These are phyloP conservation scores for Eimeria nieschulzi DNA, from an alignment of 169 alveolate genomes.

Conservation along the genomic window DNA sequence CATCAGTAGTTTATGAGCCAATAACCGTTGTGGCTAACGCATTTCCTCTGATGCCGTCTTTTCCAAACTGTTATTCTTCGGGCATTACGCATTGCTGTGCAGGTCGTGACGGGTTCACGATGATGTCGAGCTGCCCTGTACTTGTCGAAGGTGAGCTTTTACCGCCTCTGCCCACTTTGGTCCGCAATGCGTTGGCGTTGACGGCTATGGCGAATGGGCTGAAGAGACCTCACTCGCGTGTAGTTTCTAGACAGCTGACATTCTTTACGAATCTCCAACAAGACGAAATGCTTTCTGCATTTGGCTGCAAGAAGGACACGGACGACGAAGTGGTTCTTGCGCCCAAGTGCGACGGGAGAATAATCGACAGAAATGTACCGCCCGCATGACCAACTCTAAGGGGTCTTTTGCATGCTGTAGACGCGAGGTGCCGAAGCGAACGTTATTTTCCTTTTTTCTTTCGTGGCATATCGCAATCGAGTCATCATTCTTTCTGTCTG, in stretches of 20 bases:
- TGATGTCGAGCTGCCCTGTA: conserved; percentile 76
- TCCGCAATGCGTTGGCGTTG: conserved; percentile 79
- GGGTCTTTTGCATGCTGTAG: too few species aligned
- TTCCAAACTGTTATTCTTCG: background rate
- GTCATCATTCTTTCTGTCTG: too few species aligned
- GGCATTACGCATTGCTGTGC: conserved; percentile 2
- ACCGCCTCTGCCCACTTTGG: conserved; percentile 83
- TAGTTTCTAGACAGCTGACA: conserved; percentile 76
- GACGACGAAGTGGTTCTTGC: conserved; percentile 65
- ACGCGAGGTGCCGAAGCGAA: too few species aligned
- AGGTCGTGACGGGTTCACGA: conserved; percentile 79
- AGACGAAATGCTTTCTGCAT: conserved; percentile 69
- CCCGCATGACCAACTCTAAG: background rate
- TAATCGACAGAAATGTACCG: conserved; percentile 46
- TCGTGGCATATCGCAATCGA: too few species aligned
- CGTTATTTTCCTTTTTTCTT: too few species aligned
- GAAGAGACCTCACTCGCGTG: conserved; percentile 80
- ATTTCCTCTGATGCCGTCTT: too few species aligned
- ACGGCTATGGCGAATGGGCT: conserved; percentile 84
- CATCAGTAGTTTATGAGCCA: too few species aligned
- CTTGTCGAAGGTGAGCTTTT: conserved; percentile 80
- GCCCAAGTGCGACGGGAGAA: conserved; percentile 76
- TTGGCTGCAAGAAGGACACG: conserved; percentile 64
- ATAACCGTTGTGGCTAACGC: too few species aligned
- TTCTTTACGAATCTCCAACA: conserved; percentile 72